Evolutionary conservation across 805 yeast genomes (phyloP).

Genomic region (Spathaspora girioi): DNA sequence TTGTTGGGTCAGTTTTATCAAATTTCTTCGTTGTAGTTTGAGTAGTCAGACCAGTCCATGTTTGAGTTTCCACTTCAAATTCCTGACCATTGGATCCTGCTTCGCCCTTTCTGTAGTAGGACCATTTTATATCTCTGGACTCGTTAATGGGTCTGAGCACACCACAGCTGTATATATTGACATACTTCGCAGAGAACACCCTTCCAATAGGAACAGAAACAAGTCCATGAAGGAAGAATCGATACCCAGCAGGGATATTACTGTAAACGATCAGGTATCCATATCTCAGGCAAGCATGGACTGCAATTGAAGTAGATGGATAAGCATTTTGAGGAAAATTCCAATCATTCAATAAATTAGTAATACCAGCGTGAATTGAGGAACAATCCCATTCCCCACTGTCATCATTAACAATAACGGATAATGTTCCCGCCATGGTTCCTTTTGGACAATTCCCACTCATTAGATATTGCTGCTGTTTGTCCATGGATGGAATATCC

Average conservation of each 20-base stretch:
- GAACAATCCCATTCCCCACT: constrained; percentile 13
- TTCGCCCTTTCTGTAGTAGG: not conserved
- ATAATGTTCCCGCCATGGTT: constrained; percentile 17
- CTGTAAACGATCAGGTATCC: constrained; percentile 10
- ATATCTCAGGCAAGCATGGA: constrained; percentile 6
- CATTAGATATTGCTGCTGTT: constrained; percentile 9
- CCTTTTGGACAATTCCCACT: constrained; percentile 18
- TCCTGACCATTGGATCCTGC: constrained; percentile 10
- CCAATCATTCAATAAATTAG: constrained; percentile 20
- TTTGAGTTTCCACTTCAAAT: constrained; percentile 15
- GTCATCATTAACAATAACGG: constrained; percentile 8
- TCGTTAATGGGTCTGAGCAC: constrained; percentile 7
- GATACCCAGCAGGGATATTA: constrained; percentile 25
- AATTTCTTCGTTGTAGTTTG: constrained; percentile 16
- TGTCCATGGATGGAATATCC: constrained; percentile 10
- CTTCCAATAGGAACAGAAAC: not conserved
- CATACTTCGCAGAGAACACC: not conserved
- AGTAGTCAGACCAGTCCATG: constrained; percentile 18
- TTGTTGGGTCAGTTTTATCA: constrained; percentile 13
- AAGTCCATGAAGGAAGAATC: constrained; percentile 18
- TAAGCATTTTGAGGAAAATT: constrained; percentile 11
- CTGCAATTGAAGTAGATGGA: constrained; percentile 13
- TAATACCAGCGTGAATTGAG: constrained; percentile 12
- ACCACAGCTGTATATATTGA: constrained; percentile 4
- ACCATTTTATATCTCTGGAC: constrained; percentile 11